Evolutionary conservation across 768 basidiomycete genomes (phyloP), one percentile per base, ranked within the genome.

Genomic region (Saitozyma sp.): DNA sequence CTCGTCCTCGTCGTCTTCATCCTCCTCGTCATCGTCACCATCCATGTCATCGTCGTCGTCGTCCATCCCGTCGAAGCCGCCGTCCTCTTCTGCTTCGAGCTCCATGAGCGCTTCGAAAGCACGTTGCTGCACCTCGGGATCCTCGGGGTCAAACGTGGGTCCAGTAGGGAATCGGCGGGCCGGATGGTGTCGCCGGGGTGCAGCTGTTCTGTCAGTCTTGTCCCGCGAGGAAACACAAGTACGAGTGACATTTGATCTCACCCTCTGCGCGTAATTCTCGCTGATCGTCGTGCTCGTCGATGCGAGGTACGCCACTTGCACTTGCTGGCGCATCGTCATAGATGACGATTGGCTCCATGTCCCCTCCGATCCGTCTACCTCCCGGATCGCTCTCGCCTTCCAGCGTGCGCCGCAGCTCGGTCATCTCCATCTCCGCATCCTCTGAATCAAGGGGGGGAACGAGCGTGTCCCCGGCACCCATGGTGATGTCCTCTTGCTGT

Each of bases 41-140:
- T 59, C 41, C 9, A 57, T 59, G 37, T 64, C 63, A n/a, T 56
- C 58, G 6, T 59, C 61, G 37, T 64, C 59, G 9, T 62, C 54
- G 4, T 29, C 38, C 19, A 56, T 20, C 41, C 19, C 38, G 62
- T 58, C 41, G 59, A 19, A 1, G 56, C 54, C 37, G 57, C 49
- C 19, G 14, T 54, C 58, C 8, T 46, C 55, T 13, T 7, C 19
- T 14, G 60, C 64, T 54, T 65, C 67, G 46, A 59, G 14, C 42
- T 59, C 66, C 19, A 57, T 58, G 29, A 65, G 39, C 59, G 10
- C 16, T 19, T 58, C 54, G 29, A 29, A 50, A 58, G 29, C 48
- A 54, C 13, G 38, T 39, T 38, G 52, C 10, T 29, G 53, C 17
- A 13, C 39, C 29, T 29, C 29, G 29, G 29, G 29, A 29, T 29